These are phyloP conservation scores for Suhomyces xylopsoci DNA, from an alignment of 805 yeast genomes.

Conservation along the genomic window DNA sequence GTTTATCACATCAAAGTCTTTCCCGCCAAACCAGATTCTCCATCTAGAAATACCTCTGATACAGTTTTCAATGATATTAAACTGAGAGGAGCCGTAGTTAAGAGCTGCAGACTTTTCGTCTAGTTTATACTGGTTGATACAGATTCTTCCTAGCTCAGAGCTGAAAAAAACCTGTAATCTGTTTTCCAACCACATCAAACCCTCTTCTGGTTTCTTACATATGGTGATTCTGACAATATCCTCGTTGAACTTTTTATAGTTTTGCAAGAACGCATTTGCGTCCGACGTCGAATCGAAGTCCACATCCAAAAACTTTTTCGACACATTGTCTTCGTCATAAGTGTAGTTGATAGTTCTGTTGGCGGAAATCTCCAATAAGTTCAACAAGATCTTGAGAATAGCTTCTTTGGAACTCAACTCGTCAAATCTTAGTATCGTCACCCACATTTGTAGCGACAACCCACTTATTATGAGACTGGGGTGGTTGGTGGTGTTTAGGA, in stretches of 20 bases:
- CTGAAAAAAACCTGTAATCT: conserved; percentile 71
- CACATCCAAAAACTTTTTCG: conserved; percentile 66
- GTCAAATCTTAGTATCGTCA: conserved; percentile 79
- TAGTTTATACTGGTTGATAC: conserved; percentile 53
- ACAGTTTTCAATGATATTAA: conserved; percentile 83
- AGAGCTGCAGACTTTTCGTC: conserved; percentile 64
- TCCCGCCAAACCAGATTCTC: conserved; percentile 83
- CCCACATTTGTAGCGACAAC: conserved; percentile 91
- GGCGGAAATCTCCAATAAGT: conserved; percentile 71
- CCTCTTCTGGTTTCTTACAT: conserved; percentile 79
- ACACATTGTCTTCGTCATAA: conserved; percentile 60
- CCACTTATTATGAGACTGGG: conserved; percentile 89
- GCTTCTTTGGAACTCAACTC: conserved; percentile 59
- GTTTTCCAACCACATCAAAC: conserved; percentile 77
- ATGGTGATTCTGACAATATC: conserved; percentile 87
- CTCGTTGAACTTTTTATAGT: conserved; percentile 80
- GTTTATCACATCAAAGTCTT: conserved; percentile 51
- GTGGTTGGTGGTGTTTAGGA: conserved; percentile 76
- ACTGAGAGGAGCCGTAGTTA: conserved; percentile 74
- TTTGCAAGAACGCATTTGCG: conserved; percentile 66
- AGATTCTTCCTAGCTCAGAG: conserved; percentile 62
- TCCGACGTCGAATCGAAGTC: conserved; percentile 91
- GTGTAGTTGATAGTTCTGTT: conserved; percentile 73
- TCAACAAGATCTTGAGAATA: conserved; percentile 57
- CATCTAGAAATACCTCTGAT: conserved; percentile 92